Base-by-base conservation (phyloP, 2,329 filamentous ascomycete genomes). In the Byssoonygena ceratinophila region DNA sequence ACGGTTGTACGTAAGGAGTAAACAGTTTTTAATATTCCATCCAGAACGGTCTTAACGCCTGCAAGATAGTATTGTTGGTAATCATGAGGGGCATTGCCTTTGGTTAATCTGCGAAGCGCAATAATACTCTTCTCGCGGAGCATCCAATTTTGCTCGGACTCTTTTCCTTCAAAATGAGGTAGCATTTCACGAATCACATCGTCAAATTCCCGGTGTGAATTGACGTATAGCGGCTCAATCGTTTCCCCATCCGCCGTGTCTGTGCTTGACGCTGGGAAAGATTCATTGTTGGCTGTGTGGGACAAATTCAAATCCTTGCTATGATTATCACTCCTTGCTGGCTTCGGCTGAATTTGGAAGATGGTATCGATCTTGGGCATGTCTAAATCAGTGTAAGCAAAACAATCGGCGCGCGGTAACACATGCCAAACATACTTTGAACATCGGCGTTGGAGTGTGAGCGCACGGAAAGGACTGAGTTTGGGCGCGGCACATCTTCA, bases 111-210 rank as follows among this genome's bases (percentile, higher is more conserved):
- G 49, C 91, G 81, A 46, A 97, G 70, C 59, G 85, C 90, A 6
- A 77, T 78, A 34, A 89, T 78, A 63, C 80, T 84, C 71, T 91
- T 85, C 67, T 97, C 91, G 66, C 91, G 79, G 59, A 84, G 83
- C 61, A 87, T 67, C 91, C 91, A 97, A 64, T 97, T 97, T 55
- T 86, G 81, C 64, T 97, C 91, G 0, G 85, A 82, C 71, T 97
- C 91, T 64, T 77, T 87, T 49, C 90, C 90, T 59, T 96, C 89
- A 57, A 96, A 96, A 65, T 78, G 78, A 50, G 76, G 76, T 29
- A 83, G 75, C 87, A 97, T 95, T 29, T 86, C 83, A 58, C 80
- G 81, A 65, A 95, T 82, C 1, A 85, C 81, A 23, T 94, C 89
- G 55, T 96, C 90, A n/a, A 97, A 73, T 64, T 96, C 89, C 60